These are phyloP conservation scores for Coemansia sp. DNA, from an alignment of 371 early-diverging fungal genomes.

Conservation along the genomic window DNA sequence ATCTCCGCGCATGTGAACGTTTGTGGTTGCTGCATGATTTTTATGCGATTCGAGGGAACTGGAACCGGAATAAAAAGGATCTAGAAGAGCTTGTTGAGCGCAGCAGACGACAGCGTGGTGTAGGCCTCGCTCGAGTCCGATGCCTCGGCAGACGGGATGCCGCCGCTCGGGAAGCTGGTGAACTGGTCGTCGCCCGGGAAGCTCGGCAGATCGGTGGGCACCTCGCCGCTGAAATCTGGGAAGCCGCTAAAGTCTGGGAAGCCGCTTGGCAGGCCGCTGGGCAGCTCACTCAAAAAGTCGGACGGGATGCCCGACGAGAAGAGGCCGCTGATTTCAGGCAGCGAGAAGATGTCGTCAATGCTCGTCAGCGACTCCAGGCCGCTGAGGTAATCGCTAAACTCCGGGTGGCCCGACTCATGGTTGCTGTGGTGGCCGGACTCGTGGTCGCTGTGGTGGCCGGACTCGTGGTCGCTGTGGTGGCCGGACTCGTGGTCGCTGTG, in stretches of 20 bases:
- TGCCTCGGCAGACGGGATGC: neutral
- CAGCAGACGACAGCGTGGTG: neutral
- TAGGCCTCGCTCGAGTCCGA: neutral
- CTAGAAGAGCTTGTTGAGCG: neutral
- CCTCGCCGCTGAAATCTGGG: too few relatives aligned
- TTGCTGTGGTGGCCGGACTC: neutral
- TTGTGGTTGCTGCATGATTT: too few relatives aligned
- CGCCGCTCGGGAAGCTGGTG: too few relatives aligned
- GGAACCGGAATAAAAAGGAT: neutral
- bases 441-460: too few relatives aligned
- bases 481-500: too few relatives aligned
- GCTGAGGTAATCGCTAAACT: neutral
- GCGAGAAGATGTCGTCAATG: neutral
- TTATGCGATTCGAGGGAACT: neutral
- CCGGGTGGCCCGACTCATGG: neutral
- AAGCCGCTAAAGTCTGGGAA: neutral
- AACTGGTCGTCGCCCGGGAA: too few relatives aligned
- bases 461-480: too few relatives aligned
- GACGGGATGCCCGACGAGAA: neutral
- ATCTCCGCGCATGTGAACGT: too few relatives aligned
- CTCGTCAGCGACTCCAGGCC: conserved; percentile 1
- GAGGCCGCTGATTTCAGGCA: conserved; percentile 1
- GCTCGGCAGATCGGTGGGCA: too few relatives aligned
- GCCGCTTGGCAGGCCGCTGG: neutral
- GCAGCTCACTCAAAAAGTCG: neutral